Evolutionary conservation across 2,329 filamentous ascomycete genomes (phyloP), one percentile per base, ranked within the genome.

Genomic region (Raffaelea arxii): DNA sequence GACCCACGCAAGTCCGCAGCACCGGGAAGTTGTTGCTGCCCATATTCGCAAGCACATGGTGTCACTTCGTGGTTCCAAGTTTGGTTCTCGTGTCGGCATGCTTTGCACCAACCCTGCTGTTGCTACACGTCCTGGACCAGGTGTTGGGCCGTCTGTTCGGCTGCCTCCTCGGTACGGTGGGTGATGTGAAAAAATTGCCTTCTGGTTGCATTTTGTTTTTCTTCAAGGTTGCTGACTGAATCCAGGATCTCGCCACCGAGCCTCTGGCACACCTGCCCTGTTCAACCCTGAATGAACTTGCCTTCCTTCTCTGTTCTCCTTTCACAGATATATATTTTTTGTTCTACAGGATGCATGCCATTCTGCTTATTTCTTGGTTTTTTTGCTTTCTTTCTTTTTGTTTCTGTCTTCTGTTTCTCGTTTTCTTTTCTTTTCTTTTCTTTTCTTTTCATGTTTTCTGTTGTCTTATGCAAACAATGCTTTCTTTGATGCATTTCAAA

Each of bases 1-100:
- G 59, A 90, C 88, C 56, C 86, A 96, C 62, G 84, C 88, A 51
- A 80, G 82, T 48, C 73, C 84, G 46, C 88, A 94, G 62, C 92
- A 97, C 62, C 86, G 89, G 49, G 94, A 98, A 62, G 72, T 94
- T 54, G 92, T 98, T 54, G 89, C 90, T 41, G 82, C 82, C 47
- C 92, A 98, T 61, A 94, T 98, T 58, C 85, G 88, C 57, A 97
- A 97, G 77, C 92, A 98, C 66, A 98, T 98, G 92, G 92, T 98
- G 9, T 98, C 92, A 47, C 84, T 98, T 42, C 86, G 92, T 51
- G 92, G 92, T 48, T 97, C 92, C 60, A 98, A 98, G 66, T 98
- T 97, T 63, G 92, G 92, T 51, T 98, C 92, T 49, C 87, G 92
- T 48, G 92, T 98, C 52, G 92, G 92, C 25, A 97, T 98, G 91